Conservation (phyloP, 306 rosid genomes). For the Lagenaria siceraria region DNA sequence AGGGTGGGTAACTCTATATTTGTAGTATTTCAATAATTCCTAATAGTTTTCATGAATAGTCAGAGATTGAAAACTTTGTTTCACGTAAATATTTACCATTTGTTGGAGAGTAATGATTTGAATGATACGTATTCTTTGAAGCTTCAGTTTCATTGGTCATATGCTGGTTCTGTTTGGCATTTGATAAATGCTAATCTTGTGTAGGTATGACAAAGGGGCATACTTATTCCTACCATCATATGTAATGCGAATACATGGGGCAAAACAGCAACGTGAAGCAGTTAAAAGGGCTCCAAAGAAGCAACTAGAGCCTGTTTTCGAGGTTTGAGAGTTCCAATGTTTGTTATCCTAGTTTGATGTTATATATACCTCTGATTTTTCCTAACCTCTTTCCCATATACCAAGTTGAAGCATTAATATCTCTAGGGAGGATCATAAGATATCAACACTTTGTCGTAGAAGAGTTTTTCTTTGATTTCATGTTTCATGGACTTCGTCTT, state of each 20-base stretch:
- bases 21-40: not conserved
- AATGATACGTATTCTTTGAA: not conserved
- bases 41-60: not conserved
- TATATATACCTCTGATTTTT: not conserved
- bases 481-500: not conserved
- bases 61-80: not conserved
- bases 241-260: conserved; percentile 90
- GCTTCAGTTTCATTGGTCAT: not conserved
- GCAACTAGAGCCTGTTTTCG: conserved; percentile 58
- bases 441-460: not conserved
- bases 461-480: not conserved
- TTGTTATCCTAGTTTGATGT: conserved; percentile 8
- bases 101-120: not conserved
- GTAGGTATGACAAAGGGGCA: conserved; percentile 87
- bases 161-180: not conserved
- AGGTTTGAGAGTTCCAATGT: conserved; percentile 35
- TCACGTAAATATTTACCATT: not conserved
- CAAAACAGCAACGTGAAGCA: conserved; percentile 82
- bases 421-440: not conserved
- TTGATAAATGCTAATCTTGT: conserved; percentile 12
- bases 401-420: not conserved
- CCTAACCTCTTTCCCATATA: not conserved
- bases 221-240: conserved; percentile 81
- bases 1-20: conserved; percentile 35
- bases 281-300: conserved; percentile 52